phyloP scores from a whole-genome alignment of 164 flowering plant species.

The Stephania yunnanensis region DNA sequence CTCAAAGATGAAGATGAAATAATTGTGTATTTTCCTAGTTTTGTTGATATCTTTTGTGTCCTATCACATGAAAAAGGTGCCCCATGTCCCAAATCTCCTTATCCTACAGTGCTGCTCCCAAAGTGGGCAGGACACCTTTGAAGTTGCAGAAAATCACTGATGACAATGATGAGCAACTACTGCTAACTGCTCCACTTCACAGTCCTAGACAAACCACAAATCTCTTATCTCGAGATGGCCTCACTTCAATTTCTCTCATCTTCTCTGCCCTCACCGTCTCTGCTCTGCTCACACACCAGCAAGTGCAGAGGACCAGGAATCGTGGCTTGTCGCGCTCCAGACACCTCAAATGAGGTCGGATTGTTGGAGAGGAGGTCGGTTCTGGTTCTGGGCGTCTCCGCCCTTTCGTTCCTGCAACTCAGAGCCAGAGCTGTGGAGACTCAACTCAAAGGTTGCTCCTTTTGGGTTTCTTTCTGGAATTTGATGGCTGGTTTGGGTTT shows the following conservation, averaged over 20 bases:
- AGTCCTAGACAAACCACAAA: no score
- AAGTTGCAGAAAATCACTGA: no score
- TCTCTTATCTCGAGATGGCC: no score
- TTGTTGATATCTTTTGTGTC: no score
- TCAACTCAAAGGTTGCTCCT: constrained; percentile 26
- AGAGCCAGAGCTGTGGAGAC: constrained; percentile 46
- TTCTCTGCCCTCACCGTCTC: constrained; percentile 11
- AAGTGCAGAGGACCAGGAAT: constrained; percentile 18
- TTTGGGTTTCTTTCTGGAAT: not conserved
- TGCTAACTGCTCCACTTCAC: no score
- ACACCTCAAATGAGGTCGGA: constrained; percentile 19
- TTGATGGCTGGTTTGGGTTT: not conserved
- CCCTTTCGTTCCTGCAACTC: constrained; percentile 46
- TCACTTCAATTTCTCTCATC: constrained; percentile 4
- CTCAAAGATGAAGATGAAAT: no score
- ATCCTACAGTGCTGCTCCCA: no score
- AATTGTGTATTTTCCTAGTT: no score
- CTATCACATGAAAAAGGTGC: no score
- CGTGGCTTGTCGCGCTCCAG: constrained; percentile 29
- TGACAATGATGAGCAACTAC: no score
- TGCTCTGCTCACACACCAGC: constrained; percentile 19
- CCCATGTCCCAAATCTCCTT: no score
- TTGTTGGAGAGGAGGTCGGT: constrained; percentile 40
- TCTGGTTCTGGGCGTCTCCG: constrained; percentile 56
- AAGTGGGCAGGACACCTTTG: no score